phyloP scores from a whole-genome alignment of 2,329 filamentous ascomycete species.

The Sclerotinia nivalis region DNA sequence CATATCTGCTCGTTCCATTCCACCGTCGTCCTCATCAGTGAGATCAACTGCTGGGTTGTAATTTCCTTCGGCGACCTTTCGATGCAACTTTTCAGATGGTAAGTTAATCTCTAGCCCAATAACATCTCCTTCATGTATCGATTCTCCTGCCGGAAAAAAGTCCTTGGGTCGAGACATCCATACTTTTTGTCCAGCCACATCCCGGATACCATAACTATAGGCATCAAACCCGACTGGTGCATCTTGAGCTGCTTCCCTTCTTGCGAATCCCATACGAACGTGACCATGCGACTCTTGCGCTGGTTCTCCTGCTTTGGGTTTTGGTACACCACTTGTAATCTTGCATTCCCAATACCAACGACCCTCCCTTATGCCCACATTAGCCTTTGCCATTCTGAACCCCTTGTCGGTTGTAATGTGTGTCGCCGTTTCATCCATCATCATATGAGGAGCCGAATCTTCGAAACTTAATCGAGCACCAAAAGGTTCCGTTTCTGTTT shows the following conservation, averaged over 20 bases:
- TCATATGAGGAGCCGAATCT: constrained; percentile 82
- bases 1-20: constrained; percentile 70
- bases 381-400: constrained; percentile 86
- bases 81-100: constrained; percentile 80
- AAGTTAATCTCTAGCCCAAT: constrained; percentile 91
- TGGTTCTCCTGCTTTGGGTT: constrained; percentile 35
- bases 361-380: constrained; percentile 86
- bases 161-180: constrained; percentile 92
- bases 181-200: constrained; percentile 86
- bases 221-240: constrained; percentile 84
- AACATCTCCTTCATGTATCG: constrained; percentile 86
- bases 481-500: constrained; percentile 83
- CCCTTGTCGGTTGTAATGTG: constrained; percentile 89
- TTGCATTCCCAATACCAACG: constrained; percentile 94
- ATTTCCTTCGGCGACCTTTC: constrained; percentile 81
- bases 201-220: constrained; percentile 91
- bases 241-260: constrained; percentile 78
- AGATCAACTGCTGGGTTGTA: constrained; percentile 85
- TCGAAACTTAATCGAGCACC: constrained; percentile 87
- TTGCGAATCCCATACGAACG: constrained; percentile 84
- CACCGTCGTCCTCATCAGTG: constrained; percentile 51
- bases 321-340: constrained; percentile 73
- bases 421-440: constrained; percentile 72
- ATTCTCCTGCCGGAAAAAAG: constrained; percentile 76
- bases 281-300: constrained; percentile 47